Conservation (phyloP, 176 grass and related monocot genomes). For the Pontederia crassipes region DNA sequence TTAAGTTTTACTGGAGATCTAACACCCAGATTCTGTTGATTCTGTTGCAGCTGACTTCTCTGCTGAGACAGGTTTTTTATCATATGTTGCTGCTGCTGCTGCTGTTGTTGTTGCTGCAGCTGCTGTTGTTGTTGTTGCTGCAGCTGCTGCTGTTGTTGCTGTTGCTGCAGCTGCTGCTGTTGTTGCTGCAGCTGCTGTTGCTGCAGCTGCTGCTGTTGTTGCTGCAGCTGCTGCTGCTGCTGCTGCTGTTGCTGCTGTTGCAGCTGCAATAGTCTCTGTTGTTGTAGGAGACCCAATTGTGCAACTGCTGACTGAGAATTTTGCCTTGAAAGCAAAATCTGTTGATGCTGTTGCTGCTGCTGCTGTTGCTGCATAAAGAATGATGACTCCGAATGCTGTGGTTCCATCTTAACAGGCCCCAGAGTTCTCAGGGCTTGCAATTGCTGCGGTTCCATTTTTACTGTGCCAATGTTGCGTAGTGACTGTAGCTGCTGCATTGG, state of each 20-base stretch:
- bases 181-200: constrained; percentile 61
- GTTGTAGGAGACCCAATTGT: constrained; percentile 55
- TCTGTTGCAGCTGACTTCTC: constrained; percentile 42
- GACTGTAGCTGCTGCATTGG: constrained; percentile 20
- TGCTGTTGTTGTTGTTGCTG: constrained; percentile 35
- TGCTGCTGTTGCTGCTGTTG: constrained; percentile 78
- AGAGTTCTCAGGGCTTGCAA: constrained; percentile 53
- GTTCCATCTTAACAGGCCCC: constrained; percentile 72
- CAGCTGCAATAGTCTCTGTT: constrained; percentile 49
- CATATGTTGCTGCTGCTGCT: constrained; percentile 35
- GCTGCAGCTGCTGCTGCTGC: constrained; percentile 5
- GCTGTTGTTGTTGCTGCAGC: constrained; percentile 57
- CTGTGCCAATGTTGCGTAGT: constrained; percentile 19
- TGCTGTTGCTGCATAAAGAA: constrained; percentile 37
- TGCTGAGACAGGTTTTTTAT: constrained; percentile 15
- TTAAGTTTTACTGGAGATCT: constrained; percentile 29
- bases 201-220: constrained; percentile 43
- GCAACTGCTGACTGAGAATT: constrained; percentile 63
- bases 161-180: constrained; percentile 44
- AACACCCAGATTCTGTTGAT: constrained; percentile 54
- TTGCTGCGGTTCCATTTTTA: constrained; percentile 69
- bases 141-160: constrained; percentile 66
- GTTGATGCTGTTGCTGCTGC: constrained; percentile 21
- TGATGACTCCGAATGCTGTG: constrained; percentile 37
- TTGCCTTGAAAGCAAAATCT: constrained; percentile 61